These are phyloP conservation scores for Triangularia verruculosa DNA, from an alignment of 2,329 filamentous ascomycete species.

Conservation along the genomic window DNA sequence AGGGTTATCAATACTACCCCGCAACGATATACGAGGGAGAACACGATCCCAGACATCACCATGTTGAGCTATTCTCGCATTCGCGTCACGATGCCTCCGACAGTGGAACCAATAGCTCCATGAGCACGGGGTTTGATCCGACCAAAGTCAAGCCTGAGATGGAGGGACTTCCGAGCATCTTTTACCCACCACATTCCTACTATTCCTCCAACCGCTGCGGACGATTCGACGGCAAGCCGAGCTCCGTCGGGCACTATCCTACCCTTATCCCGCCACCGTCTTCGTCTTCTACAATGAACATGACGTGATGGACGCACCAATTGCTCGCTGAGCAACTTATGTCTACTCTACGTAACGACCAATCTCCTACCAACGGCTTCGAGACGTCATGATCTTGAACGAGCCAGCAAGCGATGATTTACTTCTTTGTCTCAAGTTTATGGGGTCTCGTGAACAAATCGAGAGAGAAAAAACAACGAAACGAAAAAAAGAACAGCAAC, in stretches of 20 bases:
- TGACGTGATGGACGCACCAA: constrained; percentile 31
- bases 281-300: constrained; percentile 43
- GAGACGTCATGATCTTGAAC: background rate
- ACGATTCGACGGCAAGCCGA: constrained; percentile 52
- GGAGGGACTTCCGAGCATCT: constrained; percentile 48
- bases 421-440: background rate
- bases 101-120: constrained; percentile 32
- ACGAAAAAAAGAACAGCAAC: constrained; percentile 1
- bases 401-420: constrained; percentile 2
- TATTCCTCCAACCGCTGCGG: constrained; percentile 41
- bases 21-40: constrained; percentile 48
- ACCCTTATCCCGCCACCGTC: constrained; percentile 41
- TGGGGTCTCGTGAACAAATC: background rate
- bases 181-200: constrained; percentile 42
- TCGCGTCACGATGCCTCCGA: constrained; percentile 32
- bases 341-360: background rate
- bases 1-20: constrained; percentile 56
- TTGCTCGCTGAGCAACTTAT: background rate
- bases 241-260: constrained; percentile 53
- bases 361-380: background rate
- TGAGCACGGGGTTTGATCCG: constrained; percentile 34
- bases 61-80: constrained; percentile 50
- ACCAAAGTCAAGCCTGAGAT: constrained; percentile 51
- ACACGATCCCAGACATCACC: constrained; percentile 39
- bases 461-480: background rate